Evolutionary conservation across 1,139 yeast genomes (phyloP), one percentile per base, ranked within the genome.

Genomic region (Blastobotrys niveus): DNA sequence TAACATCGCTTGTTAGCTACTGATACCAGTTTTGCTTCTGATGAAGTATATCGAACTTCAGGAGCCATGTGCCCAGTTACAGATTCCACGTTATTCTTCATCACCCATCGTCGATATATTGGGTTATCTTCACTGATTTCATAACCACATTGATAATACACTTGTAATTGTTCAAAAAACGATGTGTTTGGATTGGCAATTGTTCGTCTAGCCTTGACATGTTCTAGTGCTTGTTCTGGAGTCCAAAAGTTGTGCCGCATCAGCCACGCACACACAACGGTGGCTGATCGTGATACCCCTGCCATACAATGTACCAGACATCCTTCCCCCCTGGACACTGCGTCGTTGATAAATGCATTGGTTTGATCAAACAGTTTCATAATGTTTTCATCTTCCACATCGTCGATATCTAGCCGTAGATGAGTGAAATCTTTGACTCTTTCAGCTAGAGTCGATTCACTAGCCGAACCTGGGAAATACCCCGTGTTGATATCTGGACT

Each of bases 251-350:
- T 79, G 50, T 77, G 74, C 57, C 77, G 76, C 93, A 91, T 88
- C 50, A 91, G 64, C 61, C 82, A 91, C 2, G 95, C 94, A 34
- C 80, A 72, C 12, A 80, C 68, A 26, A 87, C 69, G 0, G 94
- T 68, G 0, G 78, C 86, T 1, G 95, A 82, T 52, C 98, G 68
- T 2, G 95, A 85, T 22, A 80, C 76, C 1, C 98, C 98, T 25
- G 95, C 96, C 46, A 88, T 86, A 50, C 66, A 70, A 48, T 68
- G 73, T 15, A 70, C 68, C 15, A 68, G 56, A 5, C 66, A 61
- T 5, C 60, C 48, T 32, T 47, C 50, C 18, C 61, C 60, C 5
- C 56, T 58, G 31, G 56, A 55, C 33, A 85, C 66, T 0, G 89
- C 88, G 2, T 63, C 56, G 38, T 82, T 82, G 7, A 91, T 83